Percentiles rank a stretch among this genome's conserved stretches.
Evolutionary conservation across 257 asterid species (phyloP).

Genomic region (Ocimum tenuiflorum): DNA sequence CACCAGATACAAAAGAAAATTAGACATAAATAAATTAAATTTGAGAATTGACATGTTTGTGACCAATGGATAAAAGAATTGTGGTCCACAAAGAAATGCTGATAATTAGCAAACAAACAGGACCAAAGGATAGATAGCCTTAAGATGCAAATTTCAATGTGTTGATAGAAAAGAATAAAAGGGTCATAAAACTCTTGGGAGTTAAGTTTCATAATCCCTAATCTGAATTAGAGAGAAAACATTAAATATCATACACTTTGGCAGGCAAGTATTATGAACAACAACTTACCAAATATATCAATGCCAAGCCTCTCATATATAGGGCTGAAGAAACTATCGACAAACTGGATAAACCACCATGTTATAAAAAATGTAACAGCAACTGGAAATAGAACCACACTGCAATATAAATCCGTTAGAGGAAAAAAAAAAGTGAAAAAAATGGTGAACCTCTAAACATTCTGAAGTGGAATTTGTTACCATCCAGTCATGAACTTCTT

Average conservation of each 20-base stretch:
- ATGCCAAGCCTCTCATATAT: conserved; percentile 84
- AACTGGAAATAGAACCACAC: conserved; percentile 91
- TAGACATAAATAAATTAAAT: conserved; percentile 11
- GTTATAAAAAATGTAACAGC: conserved; percentile 92
- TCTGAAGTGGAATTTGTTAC: conserved; percentile 32
- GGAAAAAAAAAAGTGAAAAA: not conserved
- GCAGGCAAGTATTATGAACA: conserved; percentile 7
- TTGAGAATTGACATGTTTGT: not conserved
- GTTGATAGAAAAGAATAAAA: not conserved
- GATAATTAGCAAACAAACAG: not conserved
- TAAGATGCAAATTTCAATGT: conserved; percentile 7
- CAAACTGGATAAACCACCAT: conserved; percentile 97
- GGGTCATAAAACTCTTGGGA: not conserved
- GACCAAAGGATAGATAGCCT: not conserved
- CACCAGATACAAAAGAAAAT: conserved; percentile 23
- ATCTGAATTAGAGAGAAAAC: conserved; percentile 2
- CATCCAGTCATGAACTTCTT: conserved; percentile 99
- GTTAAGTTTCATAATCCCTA: not conserved
- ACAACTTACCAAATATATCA: conserved; percentile 74
- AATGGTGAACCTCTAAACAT: not conserved
- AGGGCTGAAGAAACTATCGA: conserved; percentile 98
- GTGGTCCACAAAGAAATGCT: not conserved
- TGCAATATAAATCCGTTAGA: conserved; percentile 34
- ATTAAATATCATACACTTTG: not conserved
- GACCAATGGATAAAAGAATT: conserved; percentile 1